Conservation (phyloP, 257 asterid species). For the Gynochthodes officinalis region DNA sequence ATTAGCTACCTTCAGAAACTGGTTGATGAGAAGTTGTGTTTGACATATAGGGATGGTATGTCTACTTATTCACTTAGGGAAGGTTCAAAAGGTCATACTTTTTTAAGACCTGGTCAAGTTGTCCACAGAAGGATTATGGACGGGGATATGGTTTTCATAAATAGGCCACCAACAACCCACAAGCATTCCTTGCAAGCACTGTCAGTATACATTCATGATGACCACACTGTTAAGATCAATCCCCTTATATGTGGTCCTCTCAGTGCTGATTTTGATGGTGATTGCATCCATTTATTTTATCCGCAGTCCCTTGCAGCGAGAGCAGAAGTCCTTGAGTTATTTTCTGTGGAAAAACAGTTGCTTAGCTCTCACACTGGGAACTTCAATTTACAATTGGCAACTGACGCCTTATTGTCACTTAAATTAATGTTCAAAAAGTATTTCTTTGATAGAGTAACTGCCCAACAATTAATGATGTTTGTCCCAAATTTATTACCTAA, state of each 20-base stretch:
- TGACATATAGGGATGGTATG: conserved; percentile 74
- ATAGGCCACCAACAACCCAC: conserved; percentile 97
- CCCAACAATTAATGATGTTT: conserved; percentile 88
- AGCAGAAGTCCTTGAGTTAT: conserved; percentile 93
- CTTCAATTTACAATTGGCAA: conserved; percentile 82
- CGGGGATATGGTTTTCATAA: conserved; percentile 88
- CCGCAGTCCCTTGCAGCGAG: conserved; percentile 95
- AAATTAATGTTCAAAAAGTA: conserved; percentile 53
- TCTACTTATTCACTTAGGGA: conserved; percentile 78
- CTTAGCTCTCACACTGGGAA: conserved; percentile 98
- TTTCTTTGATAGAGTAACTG: conserved; percentile 44
- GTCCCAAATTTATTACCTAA: conserved; percentile 43
- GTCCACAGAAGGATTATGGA: conserved; percentile 93
- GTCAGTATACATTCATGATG: conserved; percentile 76
- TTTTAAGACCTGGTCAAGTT: conserved; percentile 83
- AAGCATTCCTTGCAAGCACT: conserved; percentile 94
- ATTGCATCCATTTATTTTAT: conserved; percentile 84
- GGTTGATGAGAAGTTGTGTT: conserved; percentile 82
- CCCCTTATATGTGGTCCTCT: conserved; percentile 94
- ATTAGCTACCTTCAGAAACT: conserved; percentile 67
- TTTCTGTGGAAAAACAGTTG: conserved; percentile 88
- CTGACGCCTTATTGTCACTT: conserved; percentile 74
- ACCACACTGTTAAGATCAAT: conserved; percentile 90
- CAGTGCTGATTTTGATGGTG: conserved; percentile 97
- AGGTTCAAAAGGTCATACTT: conserved; percentile 95